phyloP scores from a whole-genome alignment of 1,284 basidiomycete genomes.

The Apiotrichum gracile region DNA sequence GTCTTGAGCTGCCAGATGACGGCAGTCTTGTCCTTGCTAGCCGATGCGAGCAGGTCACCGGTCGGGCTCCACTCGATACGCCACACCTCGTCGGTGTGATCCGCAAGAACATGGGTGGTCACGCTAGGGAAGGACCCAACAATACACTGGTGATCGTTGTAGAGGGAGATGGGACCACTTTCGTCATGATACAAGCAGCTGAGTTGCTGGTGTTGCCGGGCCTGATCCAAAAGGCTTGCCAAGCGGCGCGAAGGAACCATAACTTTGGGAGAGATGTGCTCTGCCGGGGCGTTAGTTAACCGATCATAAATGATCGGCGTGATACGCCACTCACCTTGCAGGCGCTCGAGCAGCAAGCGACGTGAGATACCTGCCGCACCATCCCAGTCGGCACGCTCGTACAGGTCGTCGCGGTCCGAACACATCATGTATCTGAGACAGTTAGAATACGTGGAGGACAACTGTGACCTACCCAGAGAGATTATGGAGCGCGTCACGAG shows the following conservation, averaged over 20 bases:
- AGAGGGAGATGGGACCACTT: constrained; percentile 62
- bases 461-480: constrained; percentile 69
- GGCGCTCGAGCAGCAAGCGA: constrained; percentile 63
- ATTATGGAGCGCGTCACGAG: constrained; percentile 70
- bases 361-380: constrained; percentile 76
- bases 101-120: constrained; percentile 74
- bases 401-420: constrained; percentile 72
- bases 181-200: constrained; percentile 75
- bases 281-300: constrained; percentile 48
- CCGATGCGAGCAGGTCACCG: constrained; percentile 76
- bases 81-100: constrained; percentile 93
- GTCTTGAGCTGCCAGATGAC: constrained; percentile 78
- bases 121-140: constrained; percentile 74
- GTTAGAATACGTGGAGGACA: background rate
- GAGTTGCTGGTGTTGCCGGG: constrained; percentile 69
- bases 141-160: constrained; percentile 77
- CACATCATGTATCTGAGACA: constrained; percentile 75
- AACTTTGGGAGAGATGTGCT: constrained; percentile 75
- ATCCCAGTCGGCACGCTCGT: constrained; percentile 79
- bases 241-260: constrained; percentile 92
- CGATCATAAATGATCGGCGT: background rate
- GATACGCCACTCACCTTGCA: constrained; percentile 64
- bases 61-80: constrained; percentile 89
- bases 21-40: constrained; percentile 76
- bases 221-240: constrained; percentile 77